phyloP scores from a whole-genome alignment of 495 filamentous ascomycete species.

The Podospora fimiseda region DNA sequence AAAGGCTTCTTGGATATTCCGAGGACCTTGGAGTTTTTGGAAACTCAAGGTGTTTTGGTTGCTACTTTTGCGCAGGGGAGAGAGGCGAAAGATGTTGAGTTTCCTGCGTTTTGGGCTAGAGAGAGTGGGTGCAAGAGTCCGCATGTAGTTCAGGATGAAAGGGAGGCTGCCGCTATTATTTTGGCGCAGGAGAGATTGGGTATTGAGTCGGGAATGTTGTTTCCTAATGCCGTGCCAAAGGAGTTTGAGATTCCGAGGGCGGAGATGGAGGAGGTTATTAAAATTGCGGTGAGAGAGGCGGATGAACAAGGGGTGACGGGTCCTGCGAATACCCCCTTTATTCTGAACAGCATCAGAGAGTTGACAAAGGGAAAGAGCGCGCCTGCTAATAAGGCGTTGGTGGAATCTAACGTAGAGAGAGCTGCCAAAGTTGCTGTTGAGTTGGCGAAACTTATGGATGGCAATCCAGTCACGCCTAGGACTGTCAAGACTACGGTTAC shows the following conservation, averaged over 20 bases:
- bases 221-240: constrained; percentile 82
- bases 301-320: constrained; percentile 61
- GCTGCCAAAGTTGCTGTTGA: constrained; percentile 75
- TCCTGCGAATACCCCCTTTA: constrained; percentile 81
- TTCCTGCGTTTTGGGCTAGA: constrained; percentile 84
- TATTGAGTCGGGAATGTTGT: constrained; percentile 66
- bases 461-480: constrained; percentile 7
- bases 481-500: constrained; percentile 2
- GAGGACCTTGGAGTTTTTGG: constrained; percentile 84
- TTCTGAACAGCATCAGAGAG: constrained; percentile 74
- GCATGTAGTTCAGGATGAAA: constrained; percentile 60
- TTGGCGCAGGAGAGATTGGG: constrained; percentile 51
- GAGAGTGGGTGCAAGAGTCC: constrained; percentile 81
- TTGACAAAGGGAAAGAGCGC: constrained; percentile 68
- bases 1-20: constrained; percentile 95
- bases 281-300: constrained; percentile 66
- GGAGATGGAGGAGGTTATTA: constrained; percentile 70
- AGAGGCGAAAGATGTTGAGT: constrained; percentile 56
- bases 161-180: constrained; percentile 80
- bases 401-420: constrained; percentile 75
- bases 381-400: constrained; percentile 66
- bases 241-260: constrained; percentile 60
- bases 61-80: constrained; percentile 77
- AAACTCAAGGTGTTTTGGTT: constrained; percentile 85
- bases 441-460: constrained; percentile 51